These are phyloP conservation scores for Fusarium sp. DNA, from an alignment of 2,329 filamentous ascomycete species.

Conservation along the genomic window DNA sequence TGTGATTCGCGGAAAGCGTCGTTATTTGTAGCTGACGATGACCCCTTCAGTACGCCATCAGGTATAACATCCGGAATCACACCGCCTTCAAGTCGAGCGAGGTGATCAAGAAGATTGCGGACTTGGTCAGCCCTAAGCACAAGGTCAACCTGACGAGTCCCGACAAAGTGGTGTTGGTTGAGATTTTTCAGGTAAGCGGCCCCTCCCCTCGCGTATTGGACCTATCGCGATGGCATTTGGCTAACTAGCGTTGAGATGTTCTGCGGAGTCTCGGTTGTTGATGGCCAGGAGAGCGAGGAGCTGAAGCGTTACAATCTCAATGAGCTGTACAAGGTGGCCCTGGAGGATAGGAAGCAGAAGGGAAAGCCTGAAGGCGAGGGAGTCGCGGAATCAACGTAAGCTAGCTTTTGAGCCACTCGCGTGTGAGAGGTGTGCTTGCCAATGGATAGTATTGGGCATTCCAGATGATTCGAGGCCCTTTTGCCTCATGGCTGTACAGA, in stretches of 20 bases:
- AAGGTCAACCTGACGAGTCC: conserved; percentile 81
- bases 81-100: conserved; percentile 70
- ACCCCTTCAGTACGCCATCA: conserved; percentile 76
- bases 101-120: conserved; percentile 76
- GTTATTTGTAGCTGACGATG: conserved; percentile 25
- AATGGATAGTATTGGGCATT: conserved; percentile 5
- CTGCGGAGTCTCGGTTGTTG: conserved; percentile 81
- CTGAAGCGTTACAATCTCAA: conserved; percentile 81
- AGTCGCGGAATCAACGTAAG: conserved; percentile 30
- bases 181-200: conserved; percentile 75
- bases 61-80: conserved; percentile 79
- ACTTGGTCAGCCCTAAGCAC: conserved; percentile 70
- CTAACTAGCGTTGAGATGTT: conserved; percentile 64
- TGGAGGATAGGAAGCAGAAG: conserved; percentile 27
- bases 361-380: conserved; percentile 24
- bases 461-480: conserved; percentile 5
- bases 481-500: conserved; percentile 5
- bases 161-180: conserved; percentile 80
- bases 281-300: conserved; percentile 71
- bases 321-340: conserved; percentile 67
- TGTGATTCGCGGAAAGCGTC: not conserved
- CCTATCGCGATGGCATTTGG: conserved; percentile 24
- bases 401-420: conserved; percentile 7
- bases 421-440: conserved; percentile 7
- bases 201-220: conserved; percentile 23